Percentiles rank a stretch among this genome's conserved stretches.
Evolutionary conservation across 768 basidiomycete genomes (phyloP).

Genomic region (Amanita pseudoporphyria): DNA sequence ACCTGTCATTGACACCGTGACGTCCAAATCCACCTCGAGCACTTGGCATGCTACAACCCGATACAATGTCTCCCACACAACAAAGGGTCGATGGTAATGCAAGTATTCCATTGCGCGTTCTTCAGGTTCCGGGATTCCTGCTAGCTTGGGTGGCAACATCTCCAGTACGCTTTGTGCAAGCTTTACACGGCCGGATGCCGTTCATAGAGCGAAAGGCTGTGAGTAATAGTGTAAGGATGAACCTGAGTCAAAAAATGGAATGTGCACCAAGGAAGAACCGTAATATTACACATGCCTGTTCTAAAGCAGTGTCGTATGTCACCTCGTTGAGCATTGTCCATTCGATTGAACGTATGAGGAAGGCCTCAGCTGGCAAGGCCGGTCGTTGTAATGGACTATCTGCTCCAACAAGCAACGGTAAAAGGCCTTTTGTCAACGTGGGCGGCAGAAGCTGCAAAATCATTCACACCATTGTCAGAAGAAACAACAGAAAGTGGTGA

Average conservation of each 20-base stretch:
- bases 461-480: constrained; percentile 5
- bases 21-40: constrained; percentile 33
- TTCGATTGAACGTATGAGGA: constrained; percentile 81
- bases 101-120: constrained; percentile 66
- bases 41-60: constrained; percentile 52
- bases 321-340: constrained; percentile 78
- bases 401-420: constrained; percentile 44
- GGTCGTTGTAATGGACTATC: constrained; percentile 34
- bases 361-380: constrained; percentile 45
- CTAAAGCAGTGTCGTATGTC: constrained; percentile 71
- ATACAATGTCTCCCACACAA: constrained; percentile 59
- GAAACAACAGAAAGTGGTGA: constrained; percentile 3
- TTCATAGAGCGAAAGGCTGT: background rate
- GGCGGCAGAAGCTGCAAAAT: constrained; percentile 37
- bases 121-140: constrained; percentile 59
- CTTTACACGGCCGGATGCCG: constrained; percentile 67
- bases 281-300: constrained; percentile 81
- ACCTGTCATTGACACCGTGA: constrained; percentile 1
- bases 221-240: background rate
- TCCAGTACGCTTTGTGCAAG: constrained; percentile 54
- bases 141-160: constrained; percentile 55
- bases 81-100: constrained; percentile 74
- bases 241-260: background rate
- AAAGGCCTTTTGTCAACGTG: constrained; percentile 33
- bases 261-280: constrained; percentile 81